Percentiles rank a stretch among this genome's conserved stretches.
Conservation (phyloP, 352 stramenopile species). For the Saprolegnia diclina region DNA sequence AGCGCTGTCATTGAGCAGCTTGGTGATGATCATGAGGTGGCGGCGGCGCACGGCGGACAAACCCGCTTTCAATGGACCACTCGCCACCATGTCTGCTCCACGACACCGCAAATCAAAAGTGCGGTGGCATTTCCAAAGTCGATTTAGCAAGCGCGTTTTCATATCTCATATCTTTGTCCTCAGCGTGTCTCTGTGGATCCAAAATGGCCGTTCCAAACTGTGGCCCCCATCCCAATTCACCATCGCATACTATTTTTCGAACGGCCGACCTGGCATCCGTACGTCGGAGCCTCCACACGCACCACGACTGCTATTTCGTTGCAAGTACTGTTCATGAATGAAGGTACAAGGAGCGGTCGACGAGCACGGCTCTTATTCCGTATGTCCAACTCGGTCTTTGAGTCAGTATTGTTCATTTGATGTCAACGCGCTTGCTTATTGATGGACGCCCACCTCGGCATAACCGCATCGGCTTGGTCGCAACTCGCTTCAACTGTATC, state of each 20-base stretch:
- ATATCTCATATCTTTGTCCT: slow-evolving; percentile 19
- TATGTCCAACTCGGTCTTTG: no score
- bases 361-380: no score
- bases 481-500: background rate
- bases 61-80: slow-evolving; percentile 2
- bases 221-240: no score
- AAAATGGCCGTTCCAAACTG: background rate
- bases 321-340: no score
- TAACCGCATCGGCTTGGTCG: background rate
- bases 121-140: background rate
- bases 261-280: background rate
- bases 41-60: slow-evolving; percentile 1
- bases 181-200: slow-evolving; percentile 1
- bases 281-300: no score
- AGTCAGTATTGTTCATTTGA: no score
- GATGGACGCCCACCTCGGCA: no score
- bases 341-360: no score
- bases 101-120: background rate
- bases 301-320: no score
- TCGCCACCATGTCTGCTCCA: slow-evolving; percentile 16
- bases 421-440: no score
- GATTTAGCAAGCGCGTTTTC: background rate
- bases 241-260: background rate
- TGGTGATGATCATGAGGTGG: slow-evolving; percentile 14
- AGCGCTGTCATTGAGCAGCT: slow-evolving; percentile 17